Evolutionary conservation across 768 basidiomycete genomes (phyloP), one percentile per base, ranked within the genome.

Genomic region (Boletus speciosus): DNA sequence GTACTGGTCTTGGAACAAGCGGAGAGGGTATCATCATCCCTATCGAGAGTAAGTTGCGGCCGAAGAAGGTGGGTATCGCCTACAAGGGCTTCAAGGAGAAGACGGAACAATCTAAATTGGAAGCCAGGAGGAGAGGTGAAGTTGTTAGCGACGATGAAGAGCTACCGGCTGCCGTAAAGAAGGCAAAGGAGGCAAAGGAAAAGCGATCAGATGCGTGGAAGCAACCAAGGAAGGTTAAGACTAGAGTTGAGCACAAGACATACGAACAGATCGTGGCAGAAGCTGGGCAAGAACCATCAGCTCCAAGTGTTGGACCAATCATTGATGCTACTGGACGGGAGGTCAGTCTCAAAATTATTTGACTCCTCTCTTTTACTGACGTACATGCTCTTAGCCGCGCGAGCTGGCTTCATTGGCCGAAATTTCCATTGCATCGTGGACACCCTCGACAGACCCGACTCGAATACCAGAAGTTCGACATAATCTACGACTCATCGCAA

Each of bases 391-490:
- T 43, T 47, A 95, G 90, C 86, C 86, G n/a, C 80, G 88, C 32
- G 93, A 98, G 74, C 85, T 96, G 23, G 78, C 88, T 5, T 94
- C 93, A 2, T 68, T 98, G 45, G 83, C 93, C 12, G 86, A 93
- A 39, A 73, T 94, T 32, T 83, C 85, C 19, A 69, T 79, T 61
- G 87, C 79, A 55, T 83, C 82, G 3, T 97, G 94, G 93, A 86
- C 89, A 10, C 92, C 93, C 1, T 85, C 93, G 0, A 83, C 84
- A 14, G 96, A 99, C 61, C 80, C 86, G 6, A 91, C 85, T 45
- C 86, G 91, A 51, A 85, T 98, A 57, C 97, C 97, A 0, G 97
- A 99, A 76, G 83, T 99, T n/a, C 83, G 96, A 25, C 95, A 99
- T 68, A 99, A 98, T 68, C 73, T 99, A 27, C 84, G 89, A 5